phyloP scores from a whole-genome alignment of 192 early-diverging fungal species.

The Coemansia sp. region DNA sequence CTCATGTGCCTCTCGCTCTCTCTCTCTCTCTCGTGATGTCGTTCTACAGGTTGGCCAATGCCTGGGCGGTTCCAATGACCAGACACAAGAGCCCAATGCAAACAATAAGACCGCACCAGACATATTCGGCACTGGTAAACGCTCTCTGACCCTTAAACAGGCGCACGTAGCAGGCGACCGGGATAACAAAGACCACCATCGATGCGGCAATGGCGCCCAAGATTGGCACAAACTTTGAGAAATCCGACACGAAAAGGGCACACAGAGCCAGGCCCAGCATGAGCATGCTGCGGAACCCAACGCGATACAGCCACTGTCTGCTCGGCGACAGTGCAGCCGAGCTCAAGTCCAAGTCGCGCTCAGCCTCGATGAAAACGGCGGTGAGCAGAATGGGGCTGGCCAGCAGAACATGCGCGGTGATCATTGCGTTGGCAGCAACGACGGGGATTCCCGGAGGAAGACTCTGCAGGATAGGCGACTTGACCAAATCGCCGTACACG shows the following conservation, averaged over 20 bases:
- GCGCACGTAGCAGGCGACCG: slow-evolving; percentile 70
- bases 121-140: slow-evolving; percentile 26
- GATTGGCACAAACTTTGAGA: slow-evolving; percentile 75
- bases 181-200: slow-evolving; percentile 79
- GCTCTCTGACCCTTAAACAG: slow-evolving; percentile 42
- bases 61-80: slow-evolving; percentile 41
- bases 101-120: slow-evolving; percentile 37
- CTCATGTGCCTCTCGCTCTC: no score
- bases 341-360: slow-evolving; percentile 58
- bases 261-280: slow-evolving; percentile 56
- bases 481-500: slow-evolving; percentile 63
- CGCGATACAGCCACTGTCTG: slow-evolving; percentile 18
- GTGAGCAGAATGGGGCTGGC: slow-evolving; percentile 79
- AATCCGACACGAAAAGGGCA: slow-evolving; percentile 71
- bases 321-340: slow-evolving; percentile 23
- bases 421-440: slow-evolving; percentile 64
- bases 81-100: slow-evolving; percentile 35
- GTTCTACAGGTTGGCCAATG: slow-evolving; percentile 25
- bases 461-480: slow-evolving; percentile 65
- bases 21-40: no score
- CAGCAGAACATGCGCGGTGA: slow-evolving; percentile 76
- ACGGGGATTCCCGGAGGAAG: slow-evolving; percentile 59
- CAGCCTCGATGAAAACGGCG: slow-evolving; percentile 69
- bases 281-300: slow-evolving; percentile 53
- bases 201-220: slow-evolving; percentile 76